A percentile compares a stretch with the other conserved stretches of the same genome.
Evolutionary conservation across 2,329 filamentous ascomycete species (phyloP).

Genomic region (Penicillium paneum): DNA sequence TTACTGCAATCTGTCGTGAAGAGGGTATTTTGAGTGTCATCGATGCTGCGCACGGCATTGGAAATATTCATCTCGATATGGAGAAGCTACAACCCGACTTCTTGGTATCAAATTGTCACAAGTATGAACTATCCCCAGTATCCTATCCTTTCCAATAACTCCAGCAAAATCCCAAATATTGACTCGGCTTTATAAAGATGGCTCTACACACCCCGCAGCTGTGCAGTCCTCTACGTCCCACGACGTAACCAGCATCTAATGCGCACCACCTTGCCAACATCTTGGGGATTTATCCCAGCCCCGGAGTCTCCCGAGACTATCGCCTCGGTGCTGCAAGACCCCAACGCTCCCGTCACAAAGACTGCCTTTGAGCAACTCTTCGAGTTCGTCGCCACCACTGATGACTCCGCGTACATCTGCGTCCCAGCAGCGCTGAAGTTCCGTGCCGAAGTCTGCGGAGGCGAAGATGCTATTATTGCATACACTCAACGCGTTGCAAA

Average conservation of each 20-base stretch:
- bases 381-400: constrained; percentile 72
- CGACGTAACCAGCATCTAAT: constrained; percentile 71
- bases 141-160: background rate
- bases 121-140: constrained; percentile 40
- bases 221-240: constrained; percentile 77
- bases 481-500: constrained; percentile 64
- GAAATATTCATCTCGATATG: constrained; percentile 72
- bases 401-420: constrained; percentile 69
- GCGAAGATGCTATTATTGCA: constrained; percentile 65
- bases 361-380: constrained; percentile 67
- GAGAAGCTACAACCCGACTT: constrained; percentile 71
- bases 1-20: constrained; percentile 63
- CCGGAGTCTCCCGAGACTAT: constrained; percentile 41
- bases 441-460: constrained; percentile 65
- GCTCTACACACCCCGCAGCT: constrained; percentile 76
- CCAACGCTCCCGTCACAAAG: constrained; percentile 37
- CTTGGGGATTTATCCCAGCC: constrained; percentile 66
- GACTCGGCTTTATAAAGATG: constrained; percentile 51
- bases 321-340: constrained; percentile 44
- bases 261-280: constrained; percentile 72
- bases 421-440: constrained; percentile 69
- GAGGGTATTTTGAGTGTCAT: constrained; percentile 69
- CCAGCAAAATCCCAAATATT: background rate
- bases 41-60: constrained; percentile 82
- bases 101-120: constrained; percentile 82